Evolutionary conservation across 495 filamentous ascomycete genomes (phyloP).

Genomic region (Talaromyces stipitatus): DNA sequence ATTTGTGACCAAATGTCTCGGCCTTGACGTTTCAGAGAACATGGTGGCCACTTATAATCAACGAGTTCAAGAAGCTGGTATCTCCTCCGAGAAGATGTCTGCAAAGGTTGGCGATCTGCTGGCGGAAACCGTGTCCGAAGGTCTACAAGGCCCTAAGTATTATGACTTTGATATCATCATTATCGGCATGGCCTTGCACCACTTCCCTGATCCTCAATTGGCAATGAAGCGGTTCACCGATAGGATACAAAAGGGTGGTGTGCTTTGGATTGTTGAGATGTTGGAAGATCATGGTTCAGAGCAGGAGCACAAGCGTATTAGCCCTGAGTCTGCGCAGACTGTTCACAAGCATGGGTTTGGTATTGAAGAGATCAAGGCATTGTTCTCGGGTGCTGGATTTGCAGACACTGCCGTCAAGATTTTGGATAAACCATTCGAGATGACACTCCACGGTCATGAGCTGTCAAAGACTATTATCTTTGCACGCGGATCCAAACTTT

Average conservation of each 20-base stretch:
- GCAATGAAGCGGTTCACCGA: constrained; percentile 48
- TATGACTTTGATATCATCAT: constrained; percentile 55
- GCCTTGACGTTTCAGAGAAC: constrained; percentile 60
- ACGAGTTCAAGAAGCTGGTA: constrained; percentile 25
- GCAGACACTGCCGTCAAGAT: constrained; percentile 34
- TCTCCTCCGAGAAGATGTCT: constrained; percentile 40
- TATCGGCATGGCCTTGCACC: constrained; percentile 63
- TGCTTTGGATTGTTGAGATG: constrained; percentile 60
- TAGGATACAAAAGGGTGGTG: constrained; percentile 55
- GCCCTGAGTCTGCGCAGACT: constrained; percentile 30
- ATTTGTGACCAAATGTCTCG: constrained; percentile 51
- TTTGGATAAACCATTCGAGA: constrained; percentile 21
- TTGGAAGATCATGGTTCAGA: constrained; percentile 32
- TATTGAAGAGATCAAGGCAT: constrained; percentile 37
- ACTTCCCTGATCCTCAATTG: constrained; percentile 55
- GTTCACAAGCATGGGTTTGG: constrained; percentile 53
- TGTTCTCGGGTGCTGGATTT: constrained; percentile 47
- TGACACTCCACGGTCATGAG: constrained; percentile 18
- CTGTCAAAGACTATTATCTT: constrained; percentile 27
- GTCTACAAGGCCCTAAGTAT: constrained; percentile 40
- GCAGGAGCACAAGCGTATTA: constrained; percentile 18
- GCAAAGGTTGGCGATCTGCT: constrained; percentile 56
- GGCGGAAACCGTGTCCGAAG: constrained; percentile 24
- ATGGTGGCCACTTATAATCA: constrained; percentile 57
- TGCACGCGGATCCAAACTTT: constrained; percentile 18